Evolutionary conservation across 2,329 filamentous ascomycete genomes (phyloP).

Genomic region (Claviceps digitariae): DNA sequence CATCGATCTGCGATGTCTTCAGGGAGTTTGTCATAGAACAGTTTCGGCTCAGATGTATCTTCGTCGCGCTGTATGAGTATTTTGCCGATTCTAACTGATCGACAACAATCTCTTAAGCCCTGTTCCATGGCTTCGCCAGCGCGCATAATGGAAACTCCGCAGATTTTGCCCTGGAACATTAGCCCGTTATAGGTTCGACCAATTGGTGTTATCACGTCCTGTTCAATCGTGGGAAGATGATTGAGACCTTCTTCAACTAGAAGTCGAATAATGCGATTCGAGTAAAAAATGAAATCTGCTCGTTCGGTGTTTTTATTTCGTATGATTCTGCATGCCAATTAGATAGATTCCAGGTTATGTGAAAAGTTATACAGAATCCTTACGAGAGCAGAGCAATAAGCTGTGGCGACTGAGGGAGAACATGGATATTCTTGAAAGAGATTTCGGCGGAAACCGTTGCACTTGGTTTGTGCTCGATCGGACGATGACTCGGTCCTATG

Average conservation of each 20-base stretch:
- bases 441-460: conserved; percentile 82
- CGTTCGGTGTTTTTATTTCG: conserved; percentile 79
- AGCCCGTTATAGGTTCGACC: conserved; percentile 81
- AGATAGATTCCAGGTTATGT: background rate
- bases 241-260: conserved; percentile 96
- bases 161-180: conserved; percentile 95
- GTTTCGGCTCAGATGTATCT: conserved; percentile 78
- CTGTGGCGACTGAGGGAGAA: conserved; percentile 86
- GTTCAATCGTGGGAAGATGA: conserved; percentile 82
- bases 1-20: conserved; percentile 86
- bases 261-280: conserved; percentile 91
- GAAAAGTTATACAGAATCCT: conserved; percentile 28
- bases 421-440: conserved; percentile 73
- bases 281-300: conserved; percentile 98
- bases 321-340: conserved; percentile 60
- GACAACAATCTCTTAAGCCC: conserved; percentile 87
- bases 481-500: conserved; percentile 68
- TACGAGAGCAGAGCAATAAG: conserved; percentile 95
- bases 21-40: conserved; percentile 97
- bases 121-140: conserved; percentile 98
- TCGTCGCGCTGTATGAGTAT: conserved; percentile 96
- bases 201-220: conserved; percentile 81
- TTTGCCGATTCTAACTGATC: conserved; percentile 95
- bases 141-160: conserved; percentile 95
- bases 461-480: conserved; percentile 64